Evolutionary conservation across 495 filamentous ascomycete species (phyloP).

Genomic region (Geoglossum glabrum): DNA sequence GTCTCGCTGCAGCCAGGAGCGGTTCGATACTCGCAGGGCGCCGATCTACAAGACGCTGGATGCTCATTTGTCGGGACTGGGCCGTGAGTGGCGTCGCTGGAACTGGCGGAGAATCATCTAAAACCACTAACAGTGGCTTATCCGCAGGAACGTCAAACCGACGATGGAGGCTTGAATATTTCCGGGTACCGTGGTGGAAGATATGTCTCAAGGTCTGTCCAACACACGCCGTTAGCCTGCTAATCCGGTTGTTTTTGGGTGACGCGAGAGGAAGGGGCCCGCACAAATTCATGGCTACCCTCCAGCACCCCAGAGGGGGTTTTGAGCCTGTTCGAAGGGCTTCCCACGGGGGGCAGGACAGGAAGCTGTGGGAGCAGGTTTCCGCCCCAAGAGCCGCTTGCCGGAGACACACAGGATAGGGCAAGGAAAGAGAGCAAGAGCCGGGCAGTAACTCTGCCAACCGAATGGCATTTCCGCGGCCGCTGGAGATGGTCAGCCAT

Average conservation of each 20-base stretch:
- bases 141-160: slow-evolving; percentile 49
- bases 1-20: slow-evolving; percentile 42
- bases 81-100: slow-evolving; percentile 28
- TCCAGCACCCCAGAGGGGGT: slow-evolving; percentile 12
- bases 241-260: neutral
- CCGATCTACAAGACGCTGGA: slow-evolving; percentile 68
- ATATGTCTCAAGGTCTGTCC: slow-evolving; percentile 65
- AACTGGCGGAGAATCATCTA: slow-evolving; percentile 36
- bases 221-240: neutral
- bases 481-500: neutral
- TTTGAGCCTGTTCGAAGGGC: slow-evolving; percentile 15
- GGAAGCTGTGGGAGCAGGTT: slow-evolving; percentile 17
- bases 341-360: slow-evolving; percentile 10
- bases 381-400: neutral
- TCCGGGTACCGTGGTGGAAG: slow-evolving; percentile 64
- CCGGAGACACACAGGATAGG: slow-evolving; percentile 8
- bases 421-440: slow-evolving; percentile 44
- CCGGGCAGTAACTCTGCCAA: slow-evolving; percentile 36
- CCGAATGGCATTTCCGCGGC: slow-evolving; percentile 14
- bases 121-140: slow-evolving; percentile 39
- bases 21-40: slow-evolving; percentile 52
- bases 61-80: slow-evolving; percentile 38
- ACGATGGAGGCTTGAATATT: slow-evolving; percentile 52
- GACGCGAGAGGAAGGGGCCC: slow-evolving; percentile 9
- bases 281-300: slow-evolving; percentile 26